Percentiles rank a stretch among this genome's conserved stretches.
These are phyloP conservation scores for grape (Vitis vinifera) DNA, from an alignment of 164 flowering plant species.

Conservation along the genomic window DNA sequence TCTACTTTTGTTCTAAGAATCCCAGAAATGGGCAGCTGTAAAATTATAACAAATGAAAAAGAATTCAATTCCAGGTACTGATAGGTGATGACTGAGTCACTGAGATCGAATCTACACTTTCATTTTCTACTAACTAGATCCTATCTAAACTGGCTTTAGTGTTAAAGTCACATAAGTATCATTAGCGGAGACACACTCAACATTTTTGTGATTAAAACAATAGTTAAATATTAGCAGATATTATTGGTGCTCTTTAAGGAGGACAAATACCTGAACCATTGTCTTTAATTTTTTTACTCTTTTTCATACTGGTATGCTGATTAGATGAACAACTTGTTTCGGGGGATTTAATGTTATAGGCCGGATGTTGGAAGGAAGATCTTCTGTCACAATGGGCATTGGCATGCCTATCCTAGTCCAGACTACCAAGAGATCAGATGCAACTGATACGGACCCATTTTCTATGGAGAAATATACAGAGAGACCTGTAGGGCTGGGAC, in stretches of 20 bases:
- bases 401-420: not conserved
- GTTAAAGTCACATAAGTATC: not conserved
- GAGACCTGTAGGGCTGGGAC: not conserved
- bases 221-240: not conserved
- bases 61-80: not conserved
- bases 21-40: conserved; percentile 2
- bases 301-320: not conserved
- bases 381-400: not conserved
- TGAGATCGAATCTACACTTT: too few relatives aligned
- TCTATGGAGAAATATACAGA: too few relatives aligned
- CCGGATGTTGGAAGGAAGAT: not conserved
- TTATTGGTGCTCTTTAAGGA: conserved; percentile 6
- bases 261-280: not conserved
- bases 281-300: not conserved
- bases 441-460: too few relatives aligned
- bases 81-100: not conserved
- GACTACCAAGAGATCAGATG: not conserved
- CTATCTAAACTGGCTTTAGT: not conserved
- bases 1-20: conserved; percentile 1
- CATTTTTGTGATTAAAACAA: not conserved
- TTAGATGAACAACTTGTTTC: too few relatives aligned
- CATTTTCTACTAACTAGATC: not conserved
- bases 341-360: too few relatives aligned
- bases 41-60: not conserved
- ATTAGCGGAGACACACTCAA: conserved; percentile 2